Base-by-base conservation (phyloP, 495 filamentous ascomycete species). In the Annulohypoxylon stygium region DNA sequence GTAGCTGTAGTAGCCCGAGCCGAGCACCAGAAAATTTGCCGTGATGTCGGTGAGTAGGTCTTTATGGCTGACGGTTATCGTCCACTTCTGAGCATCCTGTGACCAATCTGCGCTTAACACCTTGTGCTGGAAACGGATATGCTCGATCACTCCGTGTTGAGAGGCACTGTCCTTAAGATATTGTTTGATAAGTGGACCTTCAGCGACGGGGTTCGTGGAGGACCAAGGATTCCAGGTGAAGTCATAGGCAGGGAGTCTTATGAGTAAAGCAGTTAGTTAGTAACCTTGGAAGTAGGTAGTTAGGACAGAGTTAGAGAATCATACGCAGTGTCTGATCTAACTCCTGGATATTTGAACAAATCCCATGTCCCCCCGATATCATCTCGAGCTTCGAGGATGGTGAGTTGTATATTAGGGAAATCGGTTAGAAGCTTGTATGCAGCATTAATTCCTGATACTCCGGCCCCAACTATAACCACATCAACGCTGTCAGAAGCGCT, bases 361-460 rank as follows among this genome's bases (percentile, higher is more conserved):
- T 89, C 87, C 91, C 91, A 93, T 0, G 91, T 94, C 1, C 91
- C 91, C 11, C 91, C 91, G 4, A 93, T 81, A 3, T 79, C 81
- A 55, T 81, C 74, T 39, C 91, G 87, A 2, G 84, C 81, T 77
- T 93, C 91, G 33, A 93, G 83, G 62, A 94, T 85, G 39, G 86
- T 82, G 75, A 88, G 92, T 65, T 72, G 82, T 59, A 81, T 79
- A 48, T 83, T 72, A 0, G 92, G 90, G 4, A 89, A 76, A 67
- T 88, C 79, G 1, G 83, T 82, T 75, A 93, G 90, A 0, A 95
- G 71, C 7, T 89, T 87, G 71, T 94, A 93, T 8, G 84, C 92
- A 48, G 89, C 82, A 76, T 95, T 94, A 82, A 94, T 90, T 61
- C 92, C 93, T 50, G 89, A 91, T 69, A 95, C 88, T 23, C 92